Evolutionary conservation across 768 basidiomycete species (phyloP).

Genomic region (Boletellus ananiceps): DNA sequence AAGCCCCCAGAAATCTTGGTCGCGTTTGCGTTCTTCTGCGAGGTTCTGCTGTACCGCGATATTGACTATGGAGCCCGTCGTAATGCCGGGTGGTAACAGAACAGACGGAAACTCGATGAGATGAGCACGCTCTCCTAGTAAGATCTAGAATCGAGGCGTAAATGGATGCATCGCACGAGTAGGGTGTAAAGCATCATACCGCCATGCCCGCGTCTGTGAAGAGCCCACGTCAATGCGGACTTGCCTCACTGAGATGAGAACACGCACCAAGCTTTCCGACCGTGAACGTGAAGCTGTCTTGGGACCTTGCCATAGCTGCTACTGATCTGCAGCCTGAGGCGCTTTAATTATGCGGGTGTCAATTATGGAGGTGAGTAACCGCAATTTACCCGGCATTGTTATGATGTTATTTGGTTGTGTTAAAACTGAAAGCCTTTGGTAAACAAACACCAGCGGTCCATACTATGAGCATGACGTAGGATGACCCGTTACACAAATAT

Average conservation of each 20-base stretch:
- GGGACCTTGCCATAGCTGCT: constrained; percentile 32
- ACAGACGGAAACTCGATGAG: constrained; percentile 98
- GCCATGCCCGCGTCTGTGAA: constrained; percentile 92
- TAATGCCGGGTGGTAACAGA: constrained; percentile 86
- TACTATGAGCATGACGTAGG: no score
- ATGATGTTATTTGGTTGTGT: constrained; percentile 21
- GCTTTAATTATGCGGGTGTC: constrained; percentile 3
- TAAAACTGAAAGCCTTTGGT: constrained; percentile 20
- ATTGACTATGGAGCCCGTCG: constrained; percentile 93
- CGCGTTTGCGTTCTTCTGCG: constrained; percentile 76
- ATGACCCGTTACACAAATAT: no score
- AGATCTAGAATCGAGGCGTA: constrained; percentile 44
- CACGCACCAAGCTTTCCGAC: constrained; percentile 89
- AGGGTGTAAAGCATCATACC: constrained; percentile 39
- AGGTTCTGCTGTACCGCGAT: constrained; percentile 91
- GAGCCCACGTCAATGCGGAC: constrained; percentile 5
- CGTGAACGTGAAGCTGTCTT: constrained; percentile 83
- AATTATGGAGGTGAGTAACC: background rate
- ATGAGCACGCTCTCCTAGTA: constrained; percentile 90
- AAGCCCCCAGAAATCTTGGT: constrained; percentile 77
- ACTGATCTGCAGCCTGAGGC: constrained; percentile 1
- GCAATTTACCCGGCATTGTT: constrained; percentile 13
- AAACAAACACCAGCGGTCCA: constrained; percentile 11
- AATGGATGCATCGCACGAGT: constrained; percentile 2
- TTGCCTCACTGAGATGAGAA: background rate